Evolutionary conservation across 129 eudicot species (phyloP).

Genomic region (Kitagawia praeruptora): DNA sequence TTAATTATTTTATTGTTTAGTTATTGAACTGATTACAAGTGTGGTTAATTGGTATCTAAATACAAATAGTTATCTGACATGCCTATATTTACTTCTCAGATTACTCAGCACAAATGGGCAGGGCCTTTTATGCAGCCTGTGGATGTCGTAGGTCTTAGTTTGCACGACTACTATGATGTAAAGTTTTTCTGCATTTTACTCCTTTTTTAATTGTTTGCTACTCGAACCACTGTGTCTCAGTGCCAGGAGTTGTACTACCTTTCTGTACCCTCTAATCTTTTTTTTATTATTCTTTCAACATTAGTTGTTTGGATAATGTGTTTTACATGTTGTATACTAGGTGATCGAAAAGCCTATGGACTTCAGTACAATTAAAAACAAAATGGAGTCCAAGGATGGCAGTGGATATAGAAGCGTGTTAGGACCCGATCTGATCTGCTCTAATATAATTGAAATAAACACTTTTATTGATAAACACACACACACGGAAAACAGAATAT

Average conservation of each 20-base stretch:
- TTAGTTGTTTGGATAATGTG: conserved; percentile 1
- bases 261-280: background rate
- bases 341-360: conserved; percentile 86
- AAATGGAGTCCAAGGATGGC: conserved; percentile 82
- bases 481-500: no score
- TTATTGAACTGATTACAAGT: background rate
- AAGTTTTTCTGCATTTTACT: background rate
- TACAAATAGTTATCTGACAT: conserved; percentile 1
- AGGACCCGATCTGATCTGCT: no score
- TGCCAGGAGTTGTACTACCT: background rate
- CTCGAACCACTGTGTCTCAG: background rate
- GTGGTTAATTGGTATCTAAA: background rate
- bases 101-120: conserved; percentile 68
- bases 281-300: background rate
- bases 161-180: conserved; percentile 80
- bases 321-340: conserved; percentile 30
- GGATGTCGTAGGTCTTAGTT: conserved; percentile 69
- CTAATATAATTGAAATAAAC: no score
- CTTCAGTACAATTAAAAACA: conserved; percentile 62
- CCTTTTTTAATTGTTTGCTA: background rate
- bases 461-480: no score
- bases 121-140: conserved; percentile 85
- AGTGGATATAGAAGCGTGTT: conserved; percentile 64
- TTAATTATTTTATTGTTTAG: background rate
- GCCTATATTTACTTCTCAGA: conserved; percentile 29